These are phyloP conservation scores for Talaromyces ruber DNA, from an alignment of 495 filamentous ascomycete species.

Conservation along the genomic window DNA sequence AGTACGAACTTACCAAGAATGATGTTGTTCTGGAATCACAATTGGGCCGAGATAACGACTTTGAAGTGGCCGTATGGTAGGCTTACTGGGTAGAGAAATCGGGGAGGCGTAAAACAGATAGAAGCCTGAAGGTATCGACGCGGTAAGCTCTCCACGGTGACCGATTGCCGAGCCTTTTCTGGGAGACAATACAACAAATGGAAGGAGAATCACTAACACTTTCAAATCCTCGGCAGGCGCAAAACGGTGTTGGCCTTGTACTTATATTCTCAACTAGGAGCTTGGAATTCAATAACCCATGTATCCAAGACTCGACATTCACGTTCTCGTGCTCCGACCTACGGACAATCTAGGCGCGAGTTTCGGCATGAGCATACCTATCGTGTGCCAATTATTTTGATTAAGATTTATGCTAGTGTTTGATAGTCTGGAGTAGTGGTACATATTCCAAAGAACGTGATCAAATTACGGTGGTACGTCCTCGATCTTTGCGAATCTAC, in stretches of 20 bases:
- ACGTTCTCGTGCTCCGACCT: conserved; percentile 1
- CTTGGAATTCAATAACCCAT: neutral
- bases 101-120: neutral
- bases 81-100: neutral
- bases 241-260: neutral
- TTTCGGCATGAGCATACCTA: neutral
- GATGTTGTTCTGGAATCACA: neutral
- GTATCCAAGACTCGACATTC: neutral
- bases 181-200: neutral
- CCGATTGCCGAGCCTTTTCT: neutral
- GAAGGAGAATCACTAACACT: neutral
- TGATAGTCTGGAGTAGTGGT: neutral
- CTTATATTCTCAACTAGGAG: neutral
- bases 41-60: neutral
- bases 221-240: neutral
- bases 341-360: conserved; percentile 1
- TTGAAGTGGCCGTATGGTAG: neutral
- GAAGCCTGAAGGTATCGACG: neutral
- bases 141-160: neutral
- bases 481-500: neutral
- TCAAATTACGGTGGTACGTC: neutral
- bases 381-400: neutral
- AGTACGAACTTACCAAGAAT: neutral
- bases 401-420: neutral
- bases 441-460: neutral